phyloP scores from a whole-genome alignment of 371 early-diverging fungal species.

The Amoeboaphelidium occidentale region DNA sequence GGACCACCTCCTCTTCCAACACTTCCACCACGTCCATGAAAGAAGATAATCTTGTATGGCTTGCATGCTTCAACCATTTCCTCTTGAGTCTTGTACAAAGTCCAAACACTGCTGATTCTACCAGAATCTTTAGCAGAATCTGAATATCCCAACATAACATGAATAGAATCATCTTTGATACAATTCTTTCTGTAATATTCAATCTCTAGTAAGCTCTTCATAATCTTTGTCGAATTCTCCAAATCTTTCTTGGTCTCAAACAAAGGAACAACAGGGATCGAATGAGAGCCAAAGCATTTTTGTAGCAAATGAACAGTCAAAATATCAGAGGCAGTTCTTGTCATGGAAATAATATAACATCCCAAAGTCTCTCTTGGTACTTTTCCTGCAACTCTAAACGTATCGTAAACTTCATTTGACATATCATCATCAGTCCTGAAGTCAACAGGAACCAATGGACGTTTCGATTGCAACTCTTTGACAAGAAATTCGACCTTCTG shows the following conservation, averaged over 20 bases:
- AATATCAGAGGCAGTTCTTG: slow-evolving; percentile 7
- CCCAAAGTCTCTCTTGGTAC: slow-evolving; percentile 7
- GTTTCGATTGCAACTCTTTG: slow-evolving; percentile 5
- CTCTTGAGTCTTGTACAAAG: slow-evolving; percentile 7
- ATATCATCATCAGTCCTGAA: slow-evolving; percentile 2
- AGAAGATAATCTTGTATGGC: slow-evolving; percentile 5
- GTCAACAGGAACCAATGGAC: slow-evolving; percentile 7
- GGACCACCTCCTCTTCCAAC: slow-evolving; percentile 12
- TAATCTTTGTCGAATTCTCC: slow-evolving; percentile 4
- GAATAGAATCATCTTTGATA: slow-evolving; percentile 1
- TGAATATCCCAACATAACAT: slow-evolving; percentile 11
- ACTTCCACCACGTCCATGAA: slow-evolving; percentile 12
- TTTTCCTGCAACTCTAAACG: slow-evolving; percentile 6
- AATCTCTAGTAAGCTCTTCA: slow-evolving; percentile 5
- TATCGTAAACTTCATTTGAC: slow-evolving; percentile 6
- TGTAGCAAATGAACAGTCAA: slow-evolving; percentile 8
- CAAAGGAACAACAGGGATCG: slow-evolving; percentile 8
- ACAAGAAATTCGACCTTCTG: slow-evolving; percentile 4
- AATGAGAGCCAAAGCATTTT: slow-evolving; percentile 5
- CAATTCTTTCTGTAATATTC: slow-evolving; percentile 4
- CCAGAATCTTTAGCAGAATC: slow-evolving; percentile 10
- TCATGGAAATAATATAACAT: slow-evolving; percentile 11
- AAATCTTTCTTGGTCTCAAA: slow-evolving; percentile 12
- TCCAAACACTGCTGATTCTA: slow-evolving; percentile 8
- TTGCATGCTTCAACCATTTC: slow-evolving; percentile 6